These are phyloP conservation scores for Sanghuangporus sanghuang DNA, from an alignment of 1,284 basidiomycete species.

Conservation along the genomic window DNA sequence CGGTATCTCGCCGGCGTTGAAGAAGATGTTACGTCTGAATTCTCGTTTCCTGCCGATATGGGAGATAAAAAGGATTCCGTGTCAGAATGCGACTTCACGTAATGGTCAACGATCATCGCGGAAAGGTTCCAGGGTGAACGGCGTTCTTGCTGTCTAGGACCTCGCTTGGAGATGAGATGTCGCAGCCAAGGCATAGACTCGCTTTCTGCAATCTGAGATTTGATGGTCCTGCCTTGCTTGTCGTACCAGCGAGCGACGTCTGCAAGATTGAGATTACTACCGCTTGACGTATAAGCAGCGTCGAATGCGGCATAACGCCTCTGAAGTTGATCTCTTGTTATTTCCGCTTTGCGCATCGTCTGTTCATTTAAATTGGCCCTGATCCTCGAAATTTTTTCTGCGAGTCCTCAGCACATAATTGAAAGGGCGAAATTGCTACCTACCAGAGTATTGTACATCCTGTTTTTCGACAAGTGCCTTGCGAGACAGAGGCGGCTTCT, in stretches of 20 bases:
- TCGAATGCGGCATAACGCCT: constrained; percentile 57
- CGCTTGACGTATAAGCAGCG: constrained; percentile 30
- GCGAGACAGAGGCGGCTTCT: constrained; percentile 32
- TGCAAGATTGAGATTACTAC: constrained; percentile 38
- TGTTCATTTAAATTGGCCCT: constrained; percentile 42
- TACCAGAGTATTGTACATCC: constrained; percentile 45
- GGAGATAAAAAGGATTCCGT: constrained; percentile 41
- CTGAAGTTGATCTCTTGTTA: constrained; percentile 59
- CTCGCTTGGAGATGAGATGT: constrained; percentile 47
- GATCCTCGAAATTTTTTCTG: constrained; percentile 56
- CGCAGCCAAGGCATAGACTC: constrained; percentile 71
- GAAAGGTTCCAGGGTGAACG: constrained; percentile 52
- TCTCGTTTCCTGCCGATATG: constrained; percentile 17
- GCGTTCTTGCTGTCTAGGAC: constrained; percentile 17
- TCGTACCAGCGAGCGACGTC: constrained; percentile 56
- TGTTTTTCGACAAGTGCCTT: constrained; percentile 43
- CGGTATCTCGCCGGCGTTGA: background rate
- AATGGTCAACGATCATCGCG: constrained; percentile 64
- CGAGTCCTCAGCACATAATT: constrained; percentile 4
- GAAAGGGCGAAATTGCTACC: constrained; percentile 7
- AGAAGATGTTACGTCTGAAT: constrained; percentile 15
- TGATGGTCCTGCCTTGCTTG: constrained; percentile 39
- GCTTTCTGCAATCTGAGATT: constrained; percentile 45
- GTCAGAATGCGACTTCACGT: constrained; percentile 35
- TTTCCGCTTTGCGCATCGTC: constrained; percentile 58